phyloP scores from a whole-genome alignment of 2,329 filamentous ascomycete species.

The Pseudogymnoascus sp. region DNA sequence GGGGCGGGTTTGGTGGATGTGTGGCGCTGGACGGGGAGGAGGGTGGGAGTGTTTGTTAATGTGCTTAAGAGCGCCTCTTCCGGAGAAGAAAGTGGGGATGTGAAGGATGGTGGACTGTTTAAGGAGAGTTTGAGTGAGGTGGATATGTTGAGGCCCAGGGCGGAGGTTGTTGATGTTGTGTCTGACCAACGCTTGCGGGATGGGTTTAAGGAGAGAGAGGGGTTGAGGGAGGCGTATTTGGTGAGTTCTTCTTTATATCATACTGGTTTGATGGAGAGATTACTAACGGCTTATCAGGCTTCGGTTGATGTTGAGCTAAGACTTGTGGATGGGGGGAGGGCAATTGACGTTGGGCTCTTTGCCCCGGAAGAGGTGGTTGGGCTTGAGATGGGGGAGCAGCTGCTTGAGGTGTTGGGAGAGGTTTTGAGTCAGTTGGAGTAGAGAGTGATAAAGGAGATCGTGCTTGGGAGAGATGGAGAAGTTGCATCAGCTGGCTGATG shows the following conservation, averaged over 20 bases:
- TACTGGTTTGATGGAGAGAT: slow-evolving; percentile 10
- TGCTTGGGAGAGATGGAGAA: neutral
- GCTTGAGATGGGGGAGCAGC: slow-evolving; percentile 17
- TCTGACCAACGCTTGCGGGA: neutral
- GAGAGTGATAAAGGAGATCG: neutral
- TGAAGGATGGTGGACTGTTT: neutral
- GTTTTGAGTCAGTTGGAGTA: neutral
- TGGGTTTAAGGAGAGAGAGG: neutral
- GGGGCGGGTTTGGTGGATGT: slow-evolving; percentile 63
- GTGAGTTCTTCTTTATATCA: slow-evolving; percentile 1
- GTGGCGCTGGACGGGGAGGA: slow-evolving; percentile 62
- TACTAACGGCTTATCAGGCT: slow-evolving; percentile 18
- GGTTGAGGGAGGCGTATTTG: slow-evolving; percentile 4
- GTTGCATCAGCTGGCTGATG: neutral
- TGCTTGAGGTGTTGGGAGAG: slow-evolving; percentile 10
- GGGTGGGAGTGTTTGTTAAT: slow-evolving; percentile 69
- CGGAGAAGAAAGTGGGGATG: neutral
- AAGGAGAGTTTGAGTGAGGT: neutral
- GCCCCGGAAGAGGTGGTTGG: slow-evolving; percentile 19
- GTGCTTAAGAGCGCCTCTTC: slow-evolving; percentile 46
- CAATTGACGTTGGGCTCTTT: slow-evolving; percentile 26
- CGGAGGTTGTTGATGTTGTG: neutral
- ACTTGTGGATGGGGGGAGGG: slow-evolving; percentile 15
- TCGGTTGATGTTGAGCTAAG: slow-evolving; percentile 27
- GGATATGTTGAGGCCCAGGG: neutral